A percentile compares a stretch with the other conserved stretches of the same genome.
Evolutionary conservation across 106 monocot species (phyloP).

Genomic region (Triglochin maritima): DNA sequence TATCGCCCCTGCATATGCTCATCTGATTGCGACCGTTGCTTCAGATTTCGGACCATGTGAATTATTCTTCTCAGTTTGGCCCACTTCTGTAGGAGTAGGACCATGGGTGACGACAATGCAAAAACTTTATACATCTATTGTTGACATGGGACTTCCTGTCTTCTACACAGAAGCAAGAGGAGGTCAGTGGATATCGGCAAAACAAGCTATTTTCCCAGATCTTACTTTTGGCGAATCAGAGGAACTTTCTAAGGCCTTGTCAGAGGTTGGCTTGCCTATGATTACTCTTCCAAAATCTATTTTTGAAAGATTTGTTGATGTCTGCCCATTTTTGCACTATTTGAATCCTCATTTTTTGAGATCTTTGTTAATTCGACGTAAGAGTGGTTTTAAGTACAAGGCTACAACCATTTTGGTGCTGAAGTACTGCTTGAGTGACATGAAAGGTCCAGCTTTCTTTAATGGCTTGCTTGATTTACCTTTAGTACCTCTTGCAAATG

Average conservation of each 20-base stretch:
- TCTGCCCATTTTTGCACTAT: constrained; percentile 71
- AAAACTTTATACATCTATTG: constrained; percentile 56
- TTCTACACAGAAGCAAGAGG: constrained; percentile 91
- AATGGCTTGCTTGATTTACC: constrained; percentile 66
- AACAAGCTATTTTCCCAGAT: constrained; percentile 93
- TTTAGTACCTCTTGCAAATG: constrained; percentile 78
- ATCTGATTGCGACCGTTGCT: constrained; percentile 52
- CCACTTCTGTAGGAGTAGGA: constrained; percentile 48
- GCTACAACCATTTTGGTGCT: constrained; percentile 40
- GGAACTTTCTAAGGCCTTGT: constrained; percentile 58
- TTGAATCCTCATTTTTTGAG: constrained; percentile 68
- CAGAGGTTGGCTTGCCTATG: constrained; percentile 76
- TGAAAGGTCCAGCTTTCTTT: constrained; percentile 25
- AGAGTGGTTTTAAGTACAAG: constrained; percentile 58
- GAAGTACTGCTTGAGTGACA: constrained; percentile 84
- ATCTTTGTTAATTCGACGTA: constrained; percentile 62
- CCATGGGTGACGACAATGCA: constrained; percentile 75
- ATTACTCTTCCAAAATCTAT: constrained; percentile 46
- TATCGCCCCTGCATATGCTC: constrained; percentile 72
- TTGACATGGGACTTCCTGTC: constrained; percentile 56
- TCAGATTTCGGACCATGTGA: constrained; percentile 63
- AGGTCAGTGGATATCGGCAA: constrained; percentile 89
- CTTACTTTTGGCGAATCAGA: constrained; percentile 43
- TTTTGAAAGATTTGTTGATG: constrained; percentile 55
- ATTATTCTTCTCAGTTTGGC: constrained; percentile 84